Evolutionary conservation across 2,329 filamentous ascomycete genomes (phyloP), one percentile per base, ranked within the genome.

Genomic region (Paraphaeosphaeria minitans): DNA sequence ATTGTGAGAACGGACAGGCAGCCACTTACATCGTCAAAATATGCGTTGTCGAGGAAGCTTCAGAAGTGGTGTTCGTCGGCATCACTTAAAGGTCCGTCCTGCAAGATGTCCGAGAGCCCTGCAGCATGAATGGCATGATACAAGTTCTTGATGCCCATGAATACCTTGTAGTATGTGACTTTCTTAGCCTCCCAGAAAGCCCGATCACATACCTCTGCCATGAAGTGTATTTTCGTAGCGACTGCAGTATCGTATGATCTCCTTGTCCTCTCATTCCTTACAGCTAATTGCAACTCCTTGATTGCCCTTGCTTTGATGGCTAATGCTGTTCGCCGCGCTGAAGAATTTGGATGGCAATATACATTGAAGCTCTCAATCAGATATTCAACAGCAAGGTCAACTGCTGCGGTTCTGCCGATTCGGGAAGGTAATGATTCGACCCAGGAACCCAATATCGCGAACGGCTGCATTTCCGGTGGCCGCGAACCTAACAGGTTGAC

Each of bases 11-110:
- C 29, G 41, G 24, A 4, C 8, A 35, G 29, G 5, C 41, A 41
- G 37, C 1, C 19, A 63, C 66, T 62, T 51, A 74, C 72, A 37
- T 75, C 72, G n/a, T 75, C 72, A 8, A 69, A 62, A 22, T 75
- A 75, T 2, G 71, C 70, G 43, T 71, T 70, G 22, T 75, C 70
- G n/a, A 75, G 61, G 2, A 74, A 55, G 48, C 66, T 67, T 67
- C 67, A 75, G 47, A 62, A 71, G 47, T 73, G 66, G 21, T 72
- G 66, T 13, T 69, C 62, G 49, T 74, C 72, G 4, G 68, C 51
- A 10, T 60, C 64, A 10, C 61, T 59, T 16, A 68, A 57, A 1
- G 39, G 22, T 3, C 72, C 71, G 19, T 58, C 22, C 49, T 67
- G 72, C 31, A 74, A 62, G 12, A 74, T 56, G 21, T 73, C 66